phyloP scores from a whole-genome alignment of 2,329 filamentous ascomycete genomes.

The Colletotrichum lindemuthianum region DNA sequence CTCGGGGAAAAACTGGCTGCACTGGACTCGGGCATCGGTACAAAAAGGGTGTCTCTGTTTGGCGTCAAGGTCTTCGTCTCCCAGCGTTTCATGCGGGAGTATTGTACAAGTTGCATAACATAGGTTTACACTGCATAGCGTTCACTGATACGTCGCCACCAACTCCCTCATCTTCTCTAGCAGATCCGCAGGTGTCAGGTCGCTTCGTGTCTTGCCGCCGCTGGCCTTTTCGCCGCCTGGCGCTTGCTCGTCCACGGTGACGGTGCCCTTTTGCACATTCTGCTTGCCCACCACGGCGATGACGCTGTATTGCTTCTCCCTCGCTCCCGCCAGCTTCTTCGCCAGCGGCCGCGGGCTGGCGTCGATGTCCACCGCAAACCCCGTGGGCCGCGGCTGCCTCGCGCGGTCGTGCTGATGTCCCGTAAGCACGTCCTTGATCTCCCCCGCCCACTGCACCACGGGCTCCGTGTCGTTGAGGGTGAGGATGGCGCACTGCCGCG shows the following conservation, averaged over 20 bases:
- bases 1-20: too few relatives aligned
- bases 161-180: conserved; percentile 56
- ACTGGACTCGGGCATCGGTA: too few relatives aligned
- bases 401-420: conserved; percentile 53
- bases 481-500: conserved; percentile 78
- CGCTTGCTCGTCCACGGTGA: conserved; percentile 56
- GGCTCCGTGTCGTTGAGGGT: conserved; percentile 72
- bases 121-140: conserved; percentile 7
- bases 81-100: conserved; percentile 4
- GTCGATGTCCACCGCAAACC: conserved; percentile 77
- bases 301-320: conserved; percentile 75
- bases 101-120: conserved; percentile 22
- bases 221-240: conserved; percentile 40
- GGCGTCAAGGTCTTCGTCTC: too few relatives aligned
- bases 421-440: conserved; percentile 60
- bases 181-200: conserved; percentile 57
- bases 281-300: conserved; percentile 77
- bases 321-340: conserved; percentile 79
- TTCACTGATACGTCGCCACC: conserved; percentile 59
- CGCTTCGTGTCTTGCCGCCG: conserved; percentile 43
- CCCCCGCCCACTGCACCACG: conserved; percentile 60
- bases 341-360: conserved; percentile 68
- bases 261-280: conserved; percentile 67
- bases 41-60: too few relatives aligned
- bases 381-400: conserved; percentile 61